Evolutionary conservation across 139 green algal genomes (phyloP).

Genomic region (Chlorella sp.): DNA sequence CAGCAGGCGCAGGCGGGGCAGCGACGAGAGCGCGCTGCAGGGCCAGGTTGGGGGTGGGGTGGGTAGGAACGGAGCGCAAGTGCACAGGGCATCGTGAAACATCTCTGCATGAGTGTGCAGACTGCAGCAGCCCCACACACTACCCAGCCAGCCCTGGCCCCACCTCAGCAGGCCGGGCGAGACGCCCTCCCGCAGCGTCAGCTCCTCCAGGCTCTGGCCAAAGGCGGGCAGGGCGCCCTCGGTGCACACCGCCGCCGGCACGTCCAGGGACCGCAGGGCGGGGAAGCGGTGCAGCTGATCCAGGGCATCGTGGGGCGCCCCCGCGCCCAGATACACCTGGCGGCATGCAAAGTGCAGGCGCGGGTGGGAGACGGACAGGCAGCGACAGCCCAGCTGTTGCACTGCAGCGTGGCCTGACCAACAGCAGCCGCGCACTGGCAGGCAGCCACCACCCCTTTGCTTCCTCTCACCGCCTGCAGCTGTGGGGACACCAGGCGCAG

Average conservation of each 20-base stretch:
- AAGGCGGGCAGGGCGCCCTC: not conserved
- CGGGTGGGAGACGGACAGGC: no score
- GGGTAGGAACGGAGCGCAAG: no score
- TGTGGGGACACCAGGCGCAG: constrained; percentile 3
- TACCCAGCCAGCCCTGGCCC: not conserved
- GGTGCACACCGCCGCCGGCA: not conserved
- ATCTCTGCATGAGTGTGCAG: no score
- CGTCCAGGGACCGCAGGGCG: constrained; percentile 1
- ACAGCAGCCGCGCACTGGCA: no score
- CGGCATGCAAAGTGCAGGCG: no score
- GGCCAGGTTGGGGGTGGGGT: not conserved
- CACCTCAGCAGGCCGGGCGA: not conserved
- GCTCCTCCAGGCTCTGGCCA: not conserved
- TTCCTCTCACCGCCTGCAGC: not conserved
- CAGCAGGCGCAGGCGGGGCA: constrained; percentile 21
- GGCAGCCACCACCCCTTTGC: no score
- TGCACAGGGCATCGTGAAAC: not conserved
- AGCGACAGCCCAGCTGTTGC: no score
- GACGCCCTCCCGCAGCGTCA: constrained; percentile 11
- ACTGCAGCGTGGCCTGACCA: no score
- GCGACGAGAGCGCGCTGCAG: not conserved
- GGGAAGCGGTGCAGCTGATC: not conserved
- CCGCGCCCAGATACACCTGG: not conserved
- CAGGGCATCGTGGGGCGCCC: not conserved
- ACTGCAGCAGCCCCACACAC: not conserved